These are phyloP conservation scores for Artemisia annua DNA, from an alignment of 129 eudicot species.

Conservation along the genomic window DNA sequence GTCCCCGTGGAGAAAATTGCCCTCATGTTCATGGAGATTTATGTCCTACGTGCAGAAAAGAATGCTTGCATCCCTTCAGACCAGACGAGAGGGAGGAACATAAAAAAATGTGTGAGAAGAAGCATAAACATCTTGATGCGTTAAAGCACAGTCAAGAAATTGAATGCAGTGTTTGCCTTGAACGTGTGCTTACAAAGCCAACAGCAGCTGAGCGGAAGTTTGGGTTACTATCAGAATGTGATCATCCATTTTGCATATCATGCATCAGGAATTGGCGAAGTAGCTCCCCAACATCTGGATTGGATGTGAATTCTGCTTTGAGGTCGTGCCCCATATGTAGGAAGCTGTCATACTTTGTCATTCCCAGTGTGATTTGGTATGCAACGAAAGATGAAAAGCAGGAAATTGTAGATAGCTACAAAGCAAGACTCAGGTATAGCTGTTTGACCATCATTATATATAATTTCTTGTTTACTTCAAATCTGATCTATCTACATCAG, in stretches of 20 bases:
- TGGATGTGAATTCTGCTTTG: constrained; percentile 81
- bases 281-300: constrained; percentile 83
- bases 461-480: background rate
- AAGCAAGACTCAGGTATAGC: constrained; percentile 66
- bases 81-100: constrained; percentile 86
- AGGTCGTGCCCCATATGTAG: constrained; percentile 96
- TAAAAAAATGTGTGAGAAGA: constrained; percentile 57
- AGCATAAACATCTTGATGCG: constrained; percentile 66
- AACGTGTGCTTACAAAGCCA: constrained; percentile 73
- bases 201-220: constrained; percentile 78
- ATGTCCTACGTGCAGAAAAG: constrained; percentile 77
- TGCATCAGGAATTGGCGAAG: constrained; percentile 95
- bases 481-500: background rate
- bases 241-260: constrained; percentile 89
- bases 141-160: constrained; percentile 94
- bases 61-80: constrained; percentile 85
- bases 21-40: constrained; percentile 90
- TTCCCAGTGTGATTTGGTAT: constrained; percentile 95
- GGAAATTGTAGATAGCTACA: constrained; percentile 75
- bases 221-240: constrained; percentile 88
- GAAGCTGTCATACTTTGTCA: constrained; percentile 84
- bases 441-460: background rate
- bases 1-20: constrained; percentile 87
- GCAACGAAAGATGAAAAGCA: constrained; percentile 76
- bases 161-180: constrained; percentile 94